Conservation (phyloP, 2,329 filamentous ascomycete genomes). For the Delphinella strobiligena region DNA sequence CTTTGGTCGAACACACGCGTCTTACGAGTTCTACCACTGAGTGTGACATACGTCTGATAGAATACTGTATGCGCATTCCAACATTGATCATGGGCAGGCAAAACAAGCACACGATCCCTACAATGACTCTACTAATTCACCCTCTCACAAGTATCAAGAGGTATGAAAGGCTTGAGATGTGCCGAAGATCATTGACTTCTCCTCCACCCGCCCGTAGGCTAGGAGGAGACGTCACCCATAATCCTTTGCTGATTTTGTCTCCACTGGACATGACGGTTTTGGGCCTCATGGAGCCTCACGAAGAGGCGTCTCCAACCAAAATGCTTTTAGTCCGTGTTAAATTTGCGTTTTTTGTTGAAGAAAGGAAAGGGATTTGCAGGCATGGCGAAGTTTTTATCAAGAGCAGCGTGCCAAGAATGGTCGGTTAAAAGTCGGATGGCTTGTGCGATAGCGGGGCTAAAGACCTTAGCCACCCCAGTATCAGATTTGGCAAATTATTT, state of each 20-base stretch:
- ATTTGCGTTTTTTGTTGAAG: not conserved
- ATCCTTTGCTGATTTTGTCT: not conserved
- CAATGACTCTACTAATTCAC: too few species aligned
- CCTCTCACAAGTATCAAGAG: not conserved
- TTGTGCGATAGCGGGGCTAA: not conserved
- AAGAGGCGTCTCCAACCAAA: not conserved
- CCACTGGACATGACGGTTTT: not conserved
- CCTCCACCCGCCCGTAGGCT: not conserved
- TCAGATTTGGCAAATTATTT: not conserved
- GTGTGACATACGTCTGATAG: too few species aligned
- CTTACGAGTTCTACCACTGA: too few species aligned
- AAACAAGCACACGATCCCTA: too few species aligned
- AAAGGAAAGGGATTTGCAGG: not conserved
- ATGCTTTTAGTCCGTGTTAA: not conserved
- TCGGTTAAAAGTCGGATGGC: not conserved
- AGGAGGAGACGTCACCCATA: not conserved
- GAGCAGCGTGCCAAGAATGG: not conserved
- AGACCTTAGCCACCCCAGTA: not conserved
- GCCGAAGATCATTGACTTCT: not conserved
- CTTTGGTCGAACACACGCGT: too few species aligned
- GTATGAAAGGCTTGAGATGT: not conserved
- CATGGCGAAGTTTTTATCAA: not conserved
- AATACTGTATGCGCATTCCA: too few species aligned
- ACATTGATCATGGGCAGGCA: too few species aligned
- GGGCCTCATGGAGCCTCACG: not conserved